These are phyloP conservation scores for Entomortierella lignicola DNA, from an alignment of 192 early-diverging fungal species.

Conservation along the genomic window DNA sequence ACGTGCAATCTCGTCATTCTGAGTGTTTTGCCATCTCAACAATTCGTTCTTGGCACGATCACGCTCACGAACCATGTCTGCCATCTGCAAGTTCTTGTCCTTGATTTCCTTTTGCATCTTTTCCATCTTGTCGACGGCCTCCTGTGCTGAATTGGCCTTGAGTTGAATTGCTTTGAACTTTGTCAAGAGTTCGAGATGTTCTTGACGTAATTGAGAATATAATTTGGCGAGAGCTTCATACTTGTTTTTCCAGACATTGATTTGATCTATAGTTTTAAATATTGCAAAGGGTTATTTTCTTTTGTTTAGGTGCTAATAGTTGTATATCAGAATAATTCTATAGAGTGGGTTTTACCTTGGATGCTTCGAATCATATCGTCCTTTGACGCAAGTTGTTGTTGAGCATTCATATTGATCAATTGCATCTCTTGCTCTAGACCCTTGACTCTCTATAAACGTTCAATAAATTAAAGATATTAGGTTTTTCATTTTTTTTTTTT, in stretches of 20 bases:
- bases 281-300: too few species aligned
- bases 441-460: slow-evolving; percentile 71
- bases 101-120: slow-evolving; percentile 79
- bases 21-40: slow-evolving; percentile 80
- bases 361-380: slow-evolving; percentile 87
- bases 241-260: slow-evolving; percentile 97
- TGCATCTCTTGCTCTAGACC: slow-evolving; percentile 87
- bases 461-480: not conserved
- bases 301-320: too few species aligned
- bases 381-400: slow-evolving; percentile 82
- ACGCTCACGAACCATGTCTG: slow-evolving; percentile 93
- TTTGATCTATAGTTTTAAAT: slow-evolving; percentile 90
- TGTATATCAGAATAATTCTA: too few species aligned
- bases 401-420: slow-evolving; percentile 73
- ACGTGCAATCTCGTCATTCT: slow-evolving; percentile 85
- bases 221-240: slow-evolving; percentile 97
- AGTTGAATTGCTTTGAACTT: slow-evolving; percentile 90
- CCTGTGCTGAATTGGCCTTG: slow-evolving; percentile 85
- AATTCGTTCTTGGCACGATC: slow-evolving; percentile 86
- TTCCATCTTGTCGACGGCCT: slow-evolving; percentile 85
- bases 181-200: slow-evolving; percentile 92
- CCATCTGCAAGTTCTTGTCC: slow-evolving; percentile 72
- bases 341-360: slow-evolving; percentile 65
- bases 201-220: slow-evolving; percentile 96
- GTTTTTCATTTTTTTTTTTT: too few species aligned